Evolutionary conservation across 179 eudicot genomes (phyloP), one percentile per base, ranked within the genome.

Genomic region (Spinacia oleracea): DNA sequence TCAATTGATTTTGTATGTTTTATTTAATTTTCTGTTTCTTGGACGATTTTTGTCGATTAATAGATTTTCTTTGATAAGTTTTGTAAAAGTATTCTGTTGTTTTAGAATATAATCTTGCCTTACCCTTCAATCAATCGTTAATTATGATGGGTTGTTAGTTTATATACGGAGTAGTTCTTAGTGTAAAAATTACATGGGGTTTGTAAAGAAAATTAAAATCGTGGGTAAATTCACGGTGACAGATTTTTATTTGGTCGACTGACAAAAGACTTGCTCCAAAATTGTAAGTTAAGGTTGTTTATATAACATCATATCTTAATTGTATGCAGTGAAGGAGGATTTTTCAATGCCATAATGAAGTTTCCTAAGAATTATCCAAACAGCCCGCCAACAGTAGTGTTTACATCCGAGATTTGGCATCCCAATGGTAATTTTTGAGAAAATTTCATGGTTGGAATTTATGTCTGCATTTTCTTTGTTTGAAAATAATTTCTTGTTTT

Each of bases 351-450:
- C 14, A 87, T 89, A 48, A 93, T 93, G 98, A 86, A 72, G 56
- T 93, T 92, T 66, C 97, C 98, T 12, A 74, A 82, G 14, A 86
- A 93, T 81, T 93, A 93, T 64, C 98, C 98, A 0, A 91, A 88
- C 79, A 93, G 96, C 76, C 95, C 98, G 46, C 97, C 98, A 50
- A 81, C 91, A n/a, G 92, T 93, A 82, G 87, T 78, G 75, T 93
- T 93, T 79, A 90, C 93, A 67, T 92, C 98, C 18, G 95, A 93
- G 65, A 59, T 93, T 20, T 93, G 98, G 98, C 98, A 92, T 88
- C 98, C 97, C 27, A 93, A 93, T 87, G 97, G 97, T 92, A 56
- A 59, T 91, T 84, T 79, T 38, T 38, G 6, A 38, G 40, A 38
- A 38, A 38, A 38, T 38, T 38, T 38, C 40, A 38, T 38, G 40